A percentile compares a stretch with the other conserved stretches of the same genome.
Conservation (phyloP, 768 basidiomycete species). For the Boletus vinaceobasis region DNA sequence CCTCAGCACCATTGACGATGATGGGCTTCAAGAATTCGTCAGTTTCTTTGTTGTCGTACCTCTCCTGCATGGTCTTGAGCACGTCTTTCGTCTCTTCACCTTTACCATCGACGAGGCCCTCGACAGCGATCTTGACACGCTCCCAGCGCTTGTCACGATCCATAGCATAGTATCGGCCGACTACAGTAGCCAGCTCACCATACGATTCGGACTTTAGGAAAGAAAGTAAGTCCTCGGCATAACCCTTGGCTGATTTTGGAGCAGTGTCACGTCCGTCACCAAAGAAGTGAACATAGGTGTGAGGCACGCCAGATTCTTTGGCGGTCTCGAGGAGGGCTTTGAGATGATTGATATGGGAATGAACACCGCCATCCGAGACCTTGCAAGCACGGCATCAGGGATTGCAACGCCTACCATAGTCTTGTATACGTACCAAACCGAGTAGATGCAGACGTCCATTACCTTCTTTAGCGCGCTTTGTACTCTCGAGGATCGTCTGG, state of each 20-base stretch:
- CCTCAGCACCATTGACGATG: constrained; percentile 75
- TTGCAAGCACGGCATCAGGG: constrained; percentile 28
- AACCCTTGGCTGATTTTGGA: constrained; percentile 75
- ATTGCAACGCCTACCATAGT: background rate
- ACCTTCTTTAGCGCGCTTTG: constrained; percentile 74
- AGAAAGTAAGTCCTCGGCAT: constrained; percentile 70
- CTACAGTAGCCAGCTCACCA: constrained; percentile 79
- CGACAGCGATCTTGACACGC: constrained; percentile 83
- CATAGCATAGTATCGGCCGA: constrained; percentile 96
- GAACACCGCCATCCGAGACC: constrained; percentile 96
- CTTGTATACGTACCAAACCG: constrained; percentile 61
- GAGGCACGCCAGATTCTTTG: constrained; percentile 77
- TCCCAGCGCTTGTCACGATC: constrained; percentile 98
- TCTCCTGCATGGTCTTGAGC: constrained; percentile 64
- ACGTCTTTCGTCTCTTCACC: constrained; percentile 55
- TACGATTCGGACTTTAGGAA: constrained; percentile 75
- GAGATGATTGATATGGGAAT: constrained; percentile 89
- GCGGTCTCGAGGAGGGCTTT: constrained; percentile 89
- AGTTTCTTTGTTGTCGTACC: constrained; percentile 82
- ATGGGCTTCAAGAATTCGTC: constrained; percentile 97
- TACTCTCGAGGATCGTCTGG: constrained; percentile 64
- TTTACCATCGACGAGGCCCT: constrained; percentile 73
- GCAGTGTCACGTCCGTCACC: constrained; percentile 95
- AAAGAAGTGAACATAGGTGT: constrained; percentile 91
- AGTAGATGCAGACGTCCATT: constrained; percentile 86